Conservation (phyloP, 78 protist genomes). For the slime mould (Dictyostelium discoideum) region dicty_2.7 NC_007091.3:2132001-2132500, state of each 20-base stretch:
- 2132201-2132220: conserved; percentile 93
- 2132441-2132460: conserved; percentile 99
- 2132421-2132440: conserved; percentile 99
- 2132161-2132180: conserved; percentile 99
- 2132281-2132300: conserved; percentile 97
- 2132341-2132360: conserved; percentile 98
- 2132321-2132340: conserved; percentile 97
- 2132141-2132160: conserved; percentile 92
- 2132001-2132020: conserved; percentile 96
- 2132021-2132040: conserved; percentile 70
- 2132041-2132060: conserved; percentile 93
- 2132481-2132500: conserved; percentile 97
- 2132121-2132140: conserved; percentile 87
- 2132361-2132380: conserved; percentile 97
- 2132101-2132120: conserved; percentile 85
- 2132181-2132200: conserved; percentile 99
- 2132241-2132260: conserved; percentile 99
- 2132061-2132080: conserved; percentile 87
- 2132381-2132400: conserved; percentile 98
- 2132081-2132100: conserved; percentile 74
- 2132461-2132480: conserved; percentile 99
- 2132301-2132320: conserved; percentile 96
- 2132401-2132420: conserved; percentile 97
- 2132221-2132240: conserved; percentile 98
- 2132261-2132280: conserved; percentile 98